phyloP scores from a whole-genome alignment of 306 rosid species.

The Sicyos baderoa region DNA sequence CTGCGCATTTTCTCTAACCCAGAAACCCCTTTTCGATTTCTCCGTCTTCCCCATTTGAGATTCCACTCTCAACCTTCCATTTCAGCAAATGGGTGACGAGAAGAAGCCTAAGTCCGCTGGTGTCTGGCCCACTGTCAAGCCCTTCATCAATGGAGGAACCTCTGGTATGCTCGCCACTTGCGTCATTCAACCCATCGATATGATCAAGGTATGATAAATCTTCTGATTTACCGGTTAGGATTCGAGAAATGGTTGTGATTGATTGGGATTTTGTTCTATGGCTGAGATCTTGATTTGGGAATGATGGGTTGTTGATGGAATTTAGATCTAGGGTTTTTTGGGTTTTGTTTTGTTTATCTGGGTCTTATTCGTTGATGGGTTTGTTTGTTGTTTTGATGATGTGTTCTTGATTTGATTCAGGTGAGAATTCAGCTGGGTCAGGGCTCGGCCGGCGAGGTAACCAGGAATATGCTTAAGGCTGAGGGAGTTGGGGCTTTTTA shows the following conservation, averaged over 20 bases:
- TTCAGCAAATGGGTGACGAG: conserved; percentile 68
- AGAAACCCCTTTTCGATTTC: neutral
- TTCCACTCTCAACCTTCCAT: conserved; percentile 1
- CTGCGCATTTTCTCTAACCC: neutral
- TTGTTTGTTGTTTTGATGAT: neutral
- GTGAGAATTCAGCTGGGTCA: conserved; percentile 98
- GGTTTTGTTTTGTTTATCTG: neutral
- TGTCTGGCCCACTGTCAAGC: conserved; percentile 79
- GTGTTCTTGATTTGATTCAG: conserved; percentile 31
- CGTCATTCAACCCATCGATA: conserved; percentile 90
- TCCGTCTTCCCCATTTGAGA: conserved; percentile 28
- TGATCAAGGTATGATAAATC: conserved; percentile 71
- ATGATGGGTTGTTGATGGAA: neutral
- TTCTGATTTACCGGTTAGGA: neutral
- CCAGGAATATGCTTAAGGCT: conserved; percentile 69
- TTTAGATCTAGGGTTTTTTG: conserved; percentile 45
- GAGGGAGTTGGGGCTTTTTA: conserved; percentile 83
- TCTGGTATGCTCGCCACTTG: conserved; percentile 99
- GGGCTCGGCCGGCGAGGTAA: conserved; percentile 72
- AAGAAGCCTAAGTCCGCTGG: conserved; percentile 56
- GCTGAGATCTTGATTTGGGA: neutral
- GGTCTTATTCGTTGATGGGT: neutral
- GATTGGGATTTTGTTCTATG: neutral
- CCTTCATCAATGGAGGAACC: conserved; percentile 86
- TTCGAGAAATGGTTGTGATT: neutral